phyloP scores from a whole-genome alignment of 306 rosid species.

The Inga laurina region DNA sequence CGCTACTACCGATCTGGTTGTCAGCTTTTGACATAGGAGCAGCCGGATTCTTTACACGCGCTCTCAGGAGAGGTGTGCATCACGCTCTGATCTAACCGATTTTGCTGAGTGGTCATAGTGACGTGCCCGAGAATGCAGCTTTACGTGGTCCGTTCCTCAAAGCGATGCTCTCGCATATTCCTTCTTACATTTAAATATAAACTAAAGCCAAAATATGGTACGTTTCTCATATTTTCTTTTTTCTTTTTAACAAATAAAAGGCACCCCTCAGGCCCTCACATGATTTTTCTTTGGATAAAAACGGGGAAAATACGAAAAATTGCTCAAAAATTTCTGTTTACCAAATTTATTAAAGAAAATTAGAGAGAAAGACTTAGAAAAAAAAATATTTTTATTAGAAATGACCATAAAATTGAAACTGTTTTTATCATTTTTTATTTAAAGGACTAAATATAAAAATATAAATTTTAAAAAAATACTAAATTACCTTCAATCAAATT shows the following conservation, averaged over 20 bases:
- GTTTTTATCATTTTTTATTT: no score
- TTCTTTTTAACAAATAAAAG: neutral
- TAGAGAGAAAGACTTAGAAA: no score
- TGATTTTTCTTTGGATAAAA: neutral
- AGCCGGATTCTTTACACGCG: neutral
- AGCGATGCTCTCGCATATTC: neutral
- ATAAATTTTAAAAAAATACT: no score
- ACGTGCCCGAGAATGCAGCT: neutral
- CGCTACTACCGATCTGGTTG: slow-evolving; percentile 36
- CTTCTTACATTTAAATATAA: neutral
- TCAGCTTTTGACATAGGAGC: neutral
- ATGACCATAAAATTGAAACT: no score
- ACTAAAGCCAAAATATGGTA: neutral
- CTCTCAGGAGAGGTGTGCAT: rapidly evolving
- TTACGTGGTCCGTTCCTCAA: neutral
- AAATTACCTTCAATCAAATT: no score
- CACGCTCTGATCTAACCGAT: slow-evolving; percentile 23
- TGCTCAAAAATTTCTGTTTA: no score
- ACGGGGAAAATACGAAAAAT: neutral
- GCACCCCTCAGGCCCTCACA: neutral
- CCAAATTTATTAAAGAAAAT: no score
- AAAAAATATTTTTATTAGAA: no score
- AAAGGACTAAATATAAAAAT: no score
- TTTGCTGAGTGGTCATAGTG: neutral
- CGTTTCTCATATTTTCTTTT: neutral